Percentiles rank a stretch among this genome's conserved stretches.
These are phyloP conservation scores for Monosporozyma aerobia DNA, from an alignment of 805 yeast genomes.

Conservation along the genomic window DNA sequence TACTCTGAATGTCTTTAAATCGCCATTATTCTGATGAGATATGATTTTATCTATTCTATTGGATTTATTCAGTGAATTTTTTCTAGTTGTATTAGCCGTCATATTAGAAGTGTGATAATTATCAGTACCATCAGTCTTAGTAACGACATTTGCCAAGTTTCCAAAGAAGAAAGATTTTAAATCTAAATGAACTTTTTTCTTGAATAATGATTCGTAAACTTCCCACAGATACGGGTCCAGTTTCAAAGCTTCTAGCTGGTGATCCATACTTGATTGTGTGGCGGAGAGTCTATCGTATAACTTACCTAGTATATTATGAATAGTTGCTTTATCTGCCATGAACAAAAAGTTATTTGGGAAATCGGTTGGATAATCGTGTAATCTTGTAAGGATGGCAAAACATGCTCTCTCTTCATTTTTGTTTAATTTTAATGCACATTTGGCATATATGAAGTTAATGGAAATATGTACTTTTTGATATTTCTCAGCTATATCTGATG, in stretches of 20 bases:
- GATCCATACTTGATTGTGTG: constrained; percentile 51
- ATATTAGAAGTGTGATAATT: background rate
- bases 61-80: background rate
- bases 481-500: constrained; percentile 36
- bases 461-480: constrained; percentile 51
- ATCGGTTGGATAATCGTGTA: constrained; percentile 4
- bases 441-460: constrained; percentile 67
- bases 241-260: constrained; percentile 60
- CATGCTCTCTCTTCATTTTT: constrained; percentile 13
- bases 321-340: constrained; percentile 61
- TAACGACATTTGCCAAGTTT: background rate
- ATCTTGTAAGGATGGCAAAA: constrained; percentile 5
- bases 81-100: background rate
- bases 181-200: constrained; percentile 60
- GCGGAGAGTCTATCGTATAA: constrained; percentile 53
- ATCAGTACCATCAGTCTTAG: background rate
- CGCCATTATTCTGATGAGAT: background rate
- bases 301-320: constrained; percentile 61
- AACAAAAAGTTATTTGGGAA: constrained; percentile 23
- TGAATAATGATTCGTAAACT: constrained; percentile 68
- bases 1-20: background rate
- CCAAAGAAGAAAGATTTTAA: constrained; percentile 13
- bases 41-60: background rate
- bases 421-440: constrained; percentile 35
- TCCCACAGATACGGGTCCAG: constrained; percentile 80